Percentiles rank a stretch among this genome's conserved stretches.
phyloP scores from a whole-genome alignment of 1,139 yeast genomes.

The Candida glucosophila region DNA sequence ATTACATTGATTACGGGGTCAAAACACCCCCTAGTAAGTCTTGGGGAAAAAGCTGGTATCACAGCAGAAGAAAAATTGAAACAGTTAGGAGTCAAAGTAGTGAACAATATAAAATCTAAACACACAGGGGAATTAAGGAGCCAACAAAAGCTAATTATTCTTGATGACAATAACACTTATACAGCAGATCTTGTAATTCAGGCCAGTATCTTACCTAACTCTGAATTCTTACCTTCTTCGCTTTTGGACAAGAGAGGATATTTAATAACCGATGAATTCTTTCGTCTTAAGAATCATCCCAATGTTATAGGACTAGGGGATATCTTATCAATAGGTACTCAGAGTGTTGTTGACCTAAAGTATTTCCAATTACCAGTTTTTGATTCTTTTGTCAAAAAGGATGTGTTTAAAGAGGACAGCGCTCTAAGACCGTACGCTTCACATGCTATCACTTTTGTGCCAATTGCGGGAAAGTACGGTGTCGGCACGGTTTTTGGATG shows the following conservation, averaged over 20 bases:
- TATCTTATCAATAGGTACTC: conserved; percentile 14
- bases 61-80: conserved; percentile 14
- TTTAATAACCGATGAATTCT: conserved; percentile 17
- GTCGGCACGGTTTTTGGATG: conserved; percentile 24
- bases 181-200: conserved; percentile 23
- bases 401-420: conserved; percentile 8
- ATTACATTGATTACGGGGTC: conserved; percentile 22
- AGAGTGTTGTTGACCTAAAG: conserved; percentile 18
- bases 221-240: conserved; percentile 13
- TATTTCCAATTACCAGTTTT: conserved; percentile 15
- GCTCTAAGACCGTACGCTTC: conserved; percentile 9
- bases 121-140: conserved; percentile 2
- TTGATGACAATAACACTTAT: conserved; percentile 10
- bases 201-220: conserved; percentile 14
- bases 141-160: conserved; percentile 5
- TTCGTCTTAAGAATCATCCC: conserved; percentile 14
- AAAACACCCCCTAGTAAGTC: conserved; percentile 13
- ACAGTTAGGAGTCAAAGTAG: conserved; percentile 16
- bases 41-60: conserved; percentile 8
- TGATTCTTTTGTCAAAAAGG: conserved; percentile 8
- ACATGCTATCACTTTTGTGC: conserved; percentile 13
- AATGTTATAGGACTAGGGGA: conserved; percentile 29
- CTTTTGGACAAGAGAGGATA: conserved; percentile 13
- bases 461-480: conserved; percentile 29
- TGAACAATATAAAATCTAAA: conserved; percentile 11